Evolutionary conservation across 2,329 filamentous ascomycete species (phyloP).

Genomic region (Rachicladosporium sp.): DNA sequence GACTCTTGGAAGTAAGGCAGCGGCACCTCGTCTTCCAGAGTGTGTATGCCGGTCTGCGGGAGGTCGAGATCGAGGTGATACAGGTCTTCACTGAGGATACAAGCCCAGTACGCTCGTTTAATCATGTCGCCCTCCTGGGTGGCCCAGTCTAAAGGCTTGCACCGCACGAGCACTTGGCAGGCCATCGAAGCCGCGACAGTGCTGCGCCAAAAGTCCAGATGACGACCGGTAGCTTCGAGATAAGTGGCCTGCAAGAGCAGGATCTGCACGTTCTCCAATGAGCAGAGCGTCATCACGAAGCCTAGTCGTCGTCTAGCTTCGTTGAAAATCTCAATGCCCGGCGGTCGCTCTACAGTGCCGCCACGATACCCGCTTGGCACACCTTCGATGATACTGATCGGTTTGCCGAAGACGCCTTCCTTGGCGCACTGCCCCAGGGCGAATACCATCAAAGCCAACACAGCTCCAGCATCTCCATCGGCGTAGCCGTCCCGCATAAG

Average conservation of each 20-base stretch:
- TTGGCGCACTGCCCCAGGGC: slow-evolving; percentile 47
- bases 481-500: slow-evolving; percentile 39
- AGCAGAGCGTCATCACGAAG: slow-evolving; percentile 43
- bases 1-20: slow-evolving; percentile 39
- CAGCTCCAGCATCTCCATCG: slow-evolving; percentile 36
- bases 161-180: slow-evolving; percentile 44
- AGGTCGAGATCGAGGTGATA: slow-evolving; percentile 48
- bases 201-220: slow-evolving; percentile 50
- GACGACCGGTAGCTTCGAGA: slow-evolving; percentile 14
- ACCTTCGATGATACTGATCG: slow-evolving; percentile 28
- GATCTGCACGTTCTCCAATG: slow-evolving; percentile 48
- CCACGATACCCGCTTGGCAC: slow-evolving; percentile 42
- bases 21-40: slow-evolving; percentile 40
- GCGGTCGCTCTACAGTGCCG: slow-evolving; percentile 38
- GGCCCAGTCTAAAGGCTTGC: slow-evolving; percentile 33
- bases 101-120: slow-evolving; percentile 45
- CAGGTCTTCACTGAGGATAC: slow-evolving; percentile 36
- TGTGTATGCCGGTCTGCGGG: slow-evolving; percentile 42
- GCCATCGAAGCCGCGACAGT: slow-evolving; percentile 43
- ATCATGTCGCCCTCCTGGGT: slow-evolving; percentile 38
- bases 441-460: slow-evolving; percentile 45
- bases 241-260: slow-evolving; percentile 39
- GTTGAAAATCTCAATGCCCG: slow-evolving; percentile 49
- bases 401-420: slow-evolving; percentile 35
- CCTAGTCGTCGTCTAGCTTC: slow-evolving; percentile 48